Conservation (phyloP, 1,284 basidiomycete species). For the Vanrija humicola region DNA sequence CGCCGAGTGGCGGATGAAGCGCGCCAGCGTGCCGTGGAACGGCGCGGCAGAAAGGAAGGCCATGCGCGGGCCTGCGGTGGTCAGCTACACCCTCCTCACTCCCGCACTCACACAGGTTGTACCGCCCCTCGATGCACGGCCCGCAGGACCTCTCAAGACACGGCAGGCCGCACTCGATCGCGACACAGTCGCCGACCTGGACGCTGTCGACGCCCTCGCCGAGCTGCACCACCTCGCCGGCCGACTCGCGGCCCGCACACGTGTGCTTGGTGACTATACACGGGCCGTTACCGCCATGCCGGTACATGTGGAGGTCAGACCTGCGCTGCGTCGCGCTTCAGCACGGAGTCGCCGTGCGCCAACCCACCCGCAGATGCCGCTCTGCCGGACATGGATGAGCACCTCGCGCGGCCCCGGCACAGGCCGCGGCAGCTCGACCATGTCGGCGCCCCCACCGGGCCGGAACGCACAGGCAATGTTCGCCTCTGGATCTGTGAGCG, state of each 20-base stretch:
- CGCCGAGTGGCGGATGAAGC: slow-evolving; percentile 55
- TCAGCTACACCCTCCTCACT: neutral
- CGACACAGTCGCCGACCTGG: slow-evolving; percentile 51
- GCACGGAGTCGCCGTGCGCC: too few species aligned
- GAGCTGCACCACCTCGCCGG: slow-evolving; percentile 51
- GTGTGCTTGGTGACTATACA: slow-evolving; percentile 48
- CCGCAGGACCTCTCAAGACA: slow-evolving; percentile 53
- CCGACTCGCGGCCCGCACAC: slow-evolving; percentile 50
- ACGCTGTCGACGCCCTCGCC: slow-evolving; percentile 48
- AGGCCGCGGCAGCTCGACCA: slow-evolving; percentile 45
- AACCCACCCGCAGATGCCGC: slow-evolving; percentile 46
- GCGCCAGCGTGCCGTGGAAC: slow-evolving; percentile 52
- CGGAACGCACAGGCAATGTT: slow-evolving; percentile 48
- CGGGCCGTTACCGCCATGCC: slow-evolving; percentile 51
- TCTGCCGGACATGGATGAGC: slow-evolving; percentile 47
- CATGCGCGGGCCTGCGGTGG: slow-evolving; percentile 44
- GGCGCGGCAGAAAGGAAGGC: slow-evolving; percentile 54
- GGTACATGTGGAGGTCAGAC: slow-evolving; percentile 55
- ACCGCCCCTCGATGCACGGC: slow-evolving; percentile 53
- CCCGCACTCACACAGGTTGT: slow-evolving; percentile 51
- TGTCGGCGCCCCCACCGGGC: slow-evolving; percentile 41
- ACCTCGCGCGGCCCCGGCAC: slow-evolving; percentile 44
- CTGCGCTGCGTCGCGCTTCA: slow-evolving; percentile 24
- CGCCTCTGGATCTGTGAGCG: slow-evolving; percentile 12
- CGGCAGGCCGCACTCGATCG: slow-evolving; percentile 55